These are phyloP conservation scores for Kazachstania bromeliacearum DNA, from an alignment of 805 yeast genomes.

Conservation along the genomic window DNA sequence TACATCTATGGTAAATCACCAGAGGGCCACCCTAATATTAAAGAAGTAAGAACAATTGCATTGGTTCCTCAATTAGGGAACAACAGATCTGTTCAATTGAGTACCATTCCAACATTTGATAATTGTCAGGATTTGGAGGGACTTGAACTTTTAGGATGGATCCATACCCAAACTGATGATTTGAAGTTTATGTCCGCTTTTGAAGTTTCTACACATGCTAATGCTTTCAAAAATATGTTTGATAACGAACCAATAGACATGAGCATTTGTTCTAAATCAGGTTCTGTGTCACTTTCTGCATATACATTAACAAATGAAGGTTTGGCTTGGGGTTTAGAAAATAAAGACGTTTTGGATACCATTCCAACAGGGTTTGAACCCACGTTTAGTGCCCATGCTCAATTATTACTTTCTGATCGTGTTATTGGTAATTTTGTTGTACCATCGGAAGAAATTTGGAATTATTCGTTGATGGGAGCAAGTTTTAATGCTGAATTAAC, in stretches of 20 bases:
- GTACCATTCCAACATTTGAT: slow-evolving; percentile 26
- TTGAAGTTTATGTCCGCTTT: slow-evolving; percentile 51
- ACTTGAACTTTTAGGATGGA: slow-evolving; percentile 81
- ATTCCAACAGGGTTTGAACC: slow-evolving; percentile 62
- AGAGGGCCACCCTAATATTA: slow-evolving; percentile 55
- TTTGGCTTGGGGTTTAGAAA: slow-evolving; percentile 63
- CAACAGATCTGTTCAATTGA: slow-evolving; percentile 53
- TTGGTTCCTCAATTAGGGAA: slow-evolving; percentile 85
- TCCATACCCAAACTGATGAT: slow-evolving; percentile 79
- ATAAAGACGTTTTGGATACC: slow-evolving; percentile 44
- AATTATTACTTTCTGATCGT: slow-evolving; percentile 63
- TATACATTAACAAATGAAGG: slow-evolving; percentile 57
- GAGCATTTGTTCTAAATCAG: slow-evolving; percentile 67
- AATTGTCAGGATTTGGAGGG: slow-evolving; percentile 36
- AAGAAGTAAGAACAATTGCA: slow-evolving; percentile 67
- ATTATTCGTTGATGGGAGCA: slow-evolving; percentile 80
- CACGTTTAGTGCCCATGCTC: slow-evolving; percentile 50
- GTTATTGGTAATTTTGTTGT: slow-evolving; percentile 77
- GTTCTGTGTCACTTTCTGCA: slow-evolving; percentile 71
- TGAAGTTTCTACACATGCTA: slow-evolving; percentile 55
- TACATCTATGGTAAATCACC: slow-evolving; percentile 75
- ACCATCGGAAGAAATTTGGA: slow-evolving; percentile 83
- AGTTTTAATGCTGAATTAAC: slow-evolving; percentile 59
- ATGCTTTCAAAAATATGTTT: slow-evolving; percentile 30
- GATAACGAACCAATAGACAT: slow-evolving; percentile 43